These are phyloP conservation scores for Alternaria longipes DNA, from an alignment of 2,329 filamentous ascomycete species.

Conservation along the genomic window DNA sequence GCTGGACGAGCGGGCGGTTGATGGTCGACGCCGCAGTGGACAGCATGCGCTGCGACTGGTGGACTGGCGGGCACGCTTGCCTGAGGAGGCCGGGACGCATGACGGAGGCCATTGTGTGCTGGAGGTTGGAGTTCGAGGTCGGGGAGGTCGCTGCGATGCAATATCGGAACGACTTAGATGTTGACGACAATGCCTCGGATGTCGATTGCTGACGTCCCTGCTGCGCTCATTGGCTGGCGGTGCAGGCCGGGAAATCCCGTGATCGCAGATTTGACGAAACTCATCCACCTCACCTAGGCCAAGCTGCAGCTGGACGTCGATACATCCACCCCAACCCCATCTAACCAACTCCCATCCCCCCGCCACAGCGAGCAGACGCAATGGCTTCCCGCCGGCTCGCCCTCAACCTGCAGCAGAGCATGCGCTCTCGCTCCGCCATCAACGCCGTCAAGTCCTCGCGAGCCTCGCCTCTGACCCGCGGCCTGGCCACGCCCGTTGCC, in stretches of 20 bases:
- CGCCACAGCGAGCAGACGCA: slow-evolving; percentile 48
- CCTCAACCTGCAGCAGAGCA: slow-evolving; percentile 88
- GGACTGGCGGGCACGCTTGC: slow-evolving; percentile 54
- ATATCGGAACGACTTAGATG: slow-evolving; percentile 17
- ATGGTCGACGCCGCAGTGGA: slow-evolving; percentile 52
- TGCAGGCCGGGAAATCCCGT: slow-evolving; percentile 30
- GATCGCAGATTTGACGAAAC: slow-evolving; percentile 31
- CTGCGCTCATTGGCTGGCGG: slow-evolving; percentile 30
- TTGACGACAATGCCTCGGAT: slow-evolving; percentile 34
- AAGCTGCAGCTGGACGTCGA: slow-evolving; percentile 38
- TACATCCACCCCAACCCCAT: slow-evolving; percentile 37
- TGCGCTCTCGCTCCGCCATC: slow-evolving; percentile 87
- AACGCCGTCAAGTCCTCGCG: slow-evolving; percentile 68
- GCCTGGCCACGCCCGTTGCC: slow-evolving; percentile 85
- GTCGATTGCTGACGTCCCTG: slow-evolving; percentile 29
- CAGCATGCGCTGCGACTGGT: slow-evolving; percentile 56
- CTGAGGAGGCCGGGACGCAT: slow-evolving; percentile 61
- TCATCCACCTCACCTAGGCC: slow-evolving; percentile 37
- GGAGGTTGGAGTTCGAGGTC: slow-evolving; percentile 14
- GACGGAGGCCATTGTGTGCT: slow-evolving; percentile 62
- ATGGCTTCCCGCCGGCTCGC: slow-evolving; percentile 99
- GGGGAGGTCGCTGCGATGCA: slow-evolving; percentile 14
- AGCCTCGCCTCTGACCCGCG: slow-evolving; percentile 75
- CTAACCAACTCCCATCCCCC: slow-evolving; percentile 29
- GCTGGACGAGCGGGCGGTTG: slow-evolving; percentile 49